Evolutionary conservation across 78 protist genomes (phyloP).

Genomic region (Diacronema lutheri): DNA sequence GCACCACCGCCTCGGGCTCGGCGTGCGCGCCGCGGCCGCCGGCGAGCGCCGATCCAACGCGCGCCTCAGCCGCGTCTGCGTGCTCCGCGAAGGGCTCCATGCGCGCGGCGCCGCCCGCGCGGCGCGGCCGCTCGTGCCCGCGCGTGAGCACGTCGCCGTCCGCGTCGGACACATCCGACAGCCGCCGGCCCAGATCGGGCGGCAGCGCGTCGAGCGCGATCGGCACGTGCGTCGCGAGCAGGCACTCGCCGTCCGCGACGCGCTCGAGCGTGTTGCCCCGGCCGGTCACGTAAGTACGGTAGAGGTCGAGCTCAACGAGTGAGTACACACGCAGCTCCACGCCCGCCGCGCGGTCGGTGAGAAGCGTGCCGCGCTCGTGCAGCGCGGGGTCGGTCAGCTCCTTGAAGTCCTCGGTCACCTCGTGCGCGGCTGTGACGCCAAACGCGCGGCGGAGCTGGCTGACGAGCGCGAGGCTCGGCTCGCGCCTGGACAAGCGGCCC

Average conservation of each 20-base stretch:
- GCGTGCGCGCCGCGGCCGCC: neutral
- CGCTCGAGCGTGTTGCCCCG: neutral
- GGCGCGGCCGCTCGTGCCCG: neutral
- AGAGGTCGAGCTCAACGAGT: neutral
- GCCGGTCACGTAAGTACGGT: neutral
- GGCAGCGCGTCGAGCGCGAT: too few relatives aligned
- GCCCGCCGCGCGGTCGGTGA: neutral
- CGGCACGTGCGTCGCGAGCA: neutral
- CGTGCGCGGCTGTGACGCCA: neutral
- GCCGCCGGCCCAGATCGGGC: neutral
- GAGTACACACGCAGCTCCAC: neutral
- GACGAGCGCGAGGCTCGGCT: too few relatives aligned
- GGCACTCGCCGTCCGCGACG: neutral
- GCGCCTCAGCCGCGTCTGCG: too few relatives aligned
- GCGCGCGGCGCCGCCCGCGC: too few relatives aligned
- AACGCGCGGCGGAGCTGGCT: neutral
- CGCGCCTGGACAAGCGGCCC: too few relatives aligned
- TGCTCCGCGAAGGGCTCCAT: too few relatives aligned
- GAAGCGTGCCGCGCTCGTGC: neutral
- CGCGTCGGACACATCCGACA: neutral
- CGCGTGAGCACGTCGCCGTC: neutral
- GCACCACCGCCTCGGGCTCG: neutral
- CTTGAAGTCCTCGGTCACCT: neutral
- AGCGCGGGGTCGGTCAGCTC: neutral
- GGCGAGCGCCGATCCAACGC: too few relatives aligned